Conservation (phyloP, 2,329 filamentous ascomycete species). For the Simplicillium sp. region DNA sequence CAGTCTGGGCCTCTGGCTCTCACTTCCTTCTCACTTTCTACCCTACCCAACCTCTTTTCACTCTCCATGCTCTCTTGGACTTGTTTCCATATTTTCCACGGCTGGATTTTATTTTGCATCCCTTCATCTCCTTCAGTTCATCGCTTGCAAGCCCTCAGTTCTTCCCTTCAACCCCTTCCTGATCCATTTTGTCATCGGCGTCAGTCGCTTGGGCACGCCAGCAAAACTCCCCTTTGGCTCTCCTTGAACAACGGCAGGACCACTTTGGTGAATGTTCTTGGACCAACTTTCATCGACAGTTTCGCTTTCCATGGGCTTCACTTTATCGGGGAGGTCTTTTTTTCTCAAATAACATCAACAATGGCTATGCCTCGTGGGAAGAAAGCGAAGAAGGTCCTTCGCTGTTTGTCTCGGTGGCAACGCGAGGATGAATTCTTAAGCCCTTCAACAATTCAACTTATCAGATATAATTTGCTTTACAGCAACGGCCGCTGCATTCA, state of each 20-base stretch:
- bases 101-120: no score
- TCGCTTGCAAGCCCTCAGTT: not conserved
- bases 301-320: not conserved
- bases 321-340: not conserved
- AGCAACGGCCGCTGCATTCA: slow-evolving; percentile 18
- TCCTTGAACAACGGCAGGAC: no score
- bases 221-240: no score
- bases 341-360: slow-evolving; percentile 2
- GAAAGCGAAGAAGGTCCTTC: slow-evolving; percentile 25
- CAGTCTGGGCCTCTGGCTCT: no score
- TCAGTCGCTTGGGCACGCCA: no score
- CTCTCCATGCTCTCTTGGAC: no score
- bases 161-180: not conserved
- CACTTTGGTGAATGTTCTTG: no score
- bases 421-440: slow-evolving; percentile 27
- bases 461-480: slow-evolving; percentile 20
- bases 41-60: no score
- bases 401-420: slow-evolving; percentile 20
- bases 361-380: slow-evolving; percentile 17
- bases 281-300: no score
- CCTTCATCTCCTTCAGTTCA: no score
- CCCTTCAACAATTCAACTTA: slow-evolving; percentile 16
- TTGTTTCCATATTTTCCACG: no score
- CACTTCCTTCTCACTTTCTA: no score
- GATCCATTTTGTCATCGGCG: not conserved